Conservation (phyloP, 108 stramenopile species). For the Cyclotella kingstonii region DNA sequence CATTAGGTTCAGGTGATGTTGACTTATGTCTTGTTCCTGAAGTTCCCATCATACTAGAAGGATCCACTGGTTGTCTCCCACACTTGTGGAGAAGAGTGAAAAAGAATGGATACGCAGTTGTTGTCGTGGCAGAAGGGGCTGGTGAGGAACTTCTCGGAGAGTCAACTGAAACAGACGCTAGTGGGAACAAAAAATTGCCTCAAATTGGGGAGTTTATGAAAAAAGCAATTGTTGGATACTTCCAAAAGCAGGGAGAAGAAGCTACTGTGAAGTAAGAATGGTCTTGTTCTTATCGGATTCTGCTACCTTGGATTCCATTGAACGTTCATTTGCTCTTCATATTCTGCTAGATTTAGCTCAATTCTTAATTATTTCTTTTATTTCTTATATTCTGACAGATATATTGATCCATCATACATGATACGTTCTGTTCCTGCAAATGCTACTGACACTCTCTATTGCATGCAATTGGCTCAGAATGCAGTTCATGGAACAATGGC, state of each 20-base stretch:
- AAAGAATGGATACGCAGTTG: constrained; percentile 95
- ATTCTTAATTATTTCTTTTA: not conserved
- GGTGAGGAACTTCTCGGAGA: constrained; percentile 93
- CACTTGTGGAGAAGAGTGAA: constrained; percentile 80
- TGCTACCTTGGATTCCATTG: not conserved
- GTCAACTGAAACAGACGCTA: constrained; percentile 88
- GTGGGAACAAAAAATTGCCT: constrained; percentile 94
- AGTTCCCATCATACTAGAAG: constrained; percentile 92
- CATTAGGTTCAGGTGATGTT: constrained; percentile 89
- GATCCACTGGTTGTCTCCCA: constrained; percentile 87
- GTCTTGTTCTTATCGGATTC: not conserved
- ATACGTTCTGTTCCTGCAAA: constrained; percentile 96
- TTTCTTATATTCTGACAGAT: constrained; percentile 40
- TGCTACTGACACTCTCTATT: constrained; percentile 91
- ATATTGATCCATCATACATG: constrained; percentile 98
- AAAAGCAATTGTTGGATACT: constrained; percentile 69
- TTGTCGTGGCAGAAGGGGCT: constrained; percentile 98
- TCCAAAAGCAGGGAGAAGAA: constrained; percentile 65
- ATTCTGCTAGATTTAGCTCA: not conserved
- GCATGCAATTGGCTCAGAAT: constrained; percentile 95
- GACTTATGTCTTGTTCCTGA: constrained; percentile 96
- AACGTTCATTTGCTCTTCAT: too few relatives aligned
- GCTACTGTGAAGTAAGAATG: constrained; percentile 74
- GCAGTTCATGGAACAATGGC: constrained; percentile 99
- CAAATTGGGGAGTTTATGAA: constrained; percentile 93